Conservation (phyloP, 441 rosid species). For the Adansonia gregorii region DNA sequence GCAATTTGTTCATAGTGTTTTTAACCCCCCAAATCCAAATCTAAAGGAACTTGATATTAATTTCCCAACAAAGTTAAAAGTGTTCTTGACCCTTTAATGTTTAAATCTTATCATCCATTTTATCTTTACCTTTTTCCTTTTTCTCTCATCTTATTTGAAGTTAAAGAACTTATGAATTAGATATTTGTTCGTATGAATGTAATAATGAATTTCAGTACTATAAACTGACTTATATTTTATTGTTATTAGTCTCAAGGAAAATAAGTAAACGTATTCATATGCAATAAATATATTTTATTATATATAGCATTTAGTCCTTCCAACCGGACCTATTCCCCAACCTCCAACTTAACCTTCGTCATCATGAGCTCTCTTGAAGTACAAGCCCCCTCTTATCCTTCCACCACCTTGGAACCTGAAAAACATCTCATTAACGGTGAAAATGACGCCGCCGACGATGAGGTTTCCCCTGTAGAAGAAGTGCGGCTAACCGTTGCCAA, state of each 20-base stretch:
- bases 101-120: too few relatives aligned
- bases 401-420: constrained; percentile 38
- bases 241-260: too few relatives aligned
- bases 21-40: too few relatives aligned
- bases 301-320: background rate
- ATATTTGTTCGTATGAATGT: background rate
- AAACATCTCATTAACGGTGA: constrained; percentile 16
- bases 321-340: background rate
- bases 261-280: background rate
- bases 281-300: background rate
- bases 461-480: constrained; percentile 66
- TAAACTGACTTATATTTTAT: too few relatives aligned
- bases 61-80: too few relatives aligned
- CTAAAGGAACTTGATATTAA: too few relatives aligned
- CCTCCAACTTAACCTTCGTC: background rate
- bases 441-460: constrained; percentile 19
- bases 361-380: constrained; percentile 35
- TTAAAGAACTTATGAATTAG: background rate
- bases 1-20: background rate
- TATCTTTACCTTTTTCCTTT: too few relatives aligned
- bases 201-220: background rate
- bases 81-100: too few relatives aligned
- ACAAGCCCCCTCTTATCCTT: constrained; percentile 15
- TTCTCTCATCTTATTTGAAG: too few relatives aligned
- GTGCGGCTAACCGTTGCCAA: constrained; percentile 77